Percentiles rank a stretch among this genome's conserved stretches.
Conservation (phyloP, 139 green algal species). For the Dunaliella sp. region DNA sequence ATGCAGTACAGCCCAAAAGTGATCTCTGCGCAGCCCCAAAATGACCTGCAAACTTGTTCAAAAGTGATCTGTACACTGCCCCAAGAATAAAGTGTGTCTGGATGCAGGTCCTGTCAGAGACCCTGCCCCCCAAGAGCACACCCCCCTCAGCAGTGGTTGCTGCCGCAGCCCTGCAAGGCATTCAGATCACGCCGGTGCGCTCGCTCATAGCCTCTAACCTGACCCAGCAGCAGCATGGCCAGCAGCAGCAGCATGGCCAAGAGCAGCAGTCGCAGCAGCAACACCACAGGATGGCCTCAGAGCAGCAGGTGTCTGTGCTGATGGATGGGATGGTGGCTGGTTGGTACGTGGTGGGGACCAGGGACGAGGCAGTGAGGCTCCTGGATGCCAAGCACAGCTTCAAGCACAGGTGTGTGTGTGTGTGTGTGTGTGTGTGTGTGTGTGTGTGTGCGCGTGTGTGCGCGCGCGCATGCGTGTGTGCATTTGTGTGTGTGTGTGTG, state of each 20-base stretch:
- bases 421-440: too few relatives aligned
- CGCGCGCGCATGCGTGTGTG: too few relatives aligned
- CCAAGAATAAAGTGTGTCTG: too few relatives aligned
- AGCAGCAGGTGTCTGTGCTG: slow-evolving; percentile 3
- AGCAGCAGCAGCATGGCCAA: neutral
- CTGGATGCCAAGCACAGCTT: slow-evolving; percentile 2
- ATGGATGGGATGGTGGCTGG: slow-evolving; percentile 35
- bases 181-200: neutral
- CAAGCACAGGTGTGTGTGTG: neutral
- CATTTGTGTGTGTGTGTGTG: too few relatives aligned
- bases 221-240: neutral
- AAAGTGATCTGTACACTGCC: too few relatives aligned
- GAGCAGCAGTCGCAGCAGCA: slow-evolving; percentile 1
- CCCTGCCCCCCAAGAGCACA: neutral
- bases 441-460: too few relatives aligned
- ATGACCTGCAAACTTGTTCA: too few relatives aligned
- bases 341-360: slow-evolving; percentile 51
- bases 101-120: neutral
- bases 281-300: too few relatives aligned
- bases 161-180: neutral
- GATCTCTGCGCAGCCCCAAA: too few relatives aligned
- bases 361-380: slow-evolving; percentile 12
- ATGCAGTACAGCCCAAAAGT: too few relatives aligned
- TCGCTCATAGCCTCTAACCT: neutral
- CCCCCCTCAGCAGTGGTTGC: neutral